Base-by-base conservation (phyloP, 805 yeast genomes). In the Saccharomycopsis olivae region DNA sequence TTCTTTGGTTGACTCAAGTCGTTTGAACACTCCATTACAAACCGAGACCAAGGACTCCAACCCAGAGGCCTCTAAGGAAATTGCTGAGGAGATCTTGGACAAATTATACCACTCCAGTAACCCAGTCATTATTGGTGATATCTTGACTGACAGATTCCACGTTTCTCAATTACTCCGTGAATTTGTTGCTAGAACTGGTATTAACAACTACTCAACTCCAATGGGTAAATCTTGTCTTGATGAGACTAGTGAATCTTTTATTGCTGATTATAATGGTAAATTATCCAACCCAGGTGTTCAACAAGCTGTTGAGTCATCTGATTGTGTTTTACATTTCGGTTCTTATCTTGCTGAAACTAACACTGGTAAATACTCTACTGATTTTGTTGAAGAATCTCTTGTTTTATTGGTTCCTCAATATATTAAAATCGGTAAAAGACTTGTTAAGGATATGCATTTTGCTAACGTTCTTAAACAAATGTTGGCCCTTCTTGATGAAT, bases 161-260 rank as follows among this genome's bases (percentile, higher is more conserved):
- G 61, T 65, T 23, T 67, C 67, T 15, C 49, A 55, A 1, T 49
- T 59, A 18, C 46, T 64, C 15, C 66, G 71, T 45, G 51, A 64
- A 18, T 62, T 88, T 31, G 71, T 76, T 13, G 31, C 53, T 5
- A 52, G 52, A 41, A 60, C 83, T 46, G 61, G 62, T 38, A 68
- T 72, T 53, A 78, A 73, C 56, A 73, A 66, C 49, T 82, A 58
- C 56, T 63, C 76, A 6, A 72, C 87, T 1, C 65, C 70, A 37
- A 73, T 72, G 71, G 94, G 87, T 13, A 80, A 86, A 56, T 77
- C 84, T 6, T 58, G 74, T 18, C 58, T 87, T 30, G 78, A 87
- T 58, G 96, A 87, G 60, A 58, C 73, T n/a, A 62, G 68, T 44
- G 62, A 69, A 5, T 64, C 69, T 35, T 87, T 71, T 53, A 66